A percentile compares a stretch with the other conserved stretches of the same genome.
These are phyloP conservation scores for Gossypium trilobum DNA, from an alignment of 441 rosid species.

Conservation along the genomic window DNA sequence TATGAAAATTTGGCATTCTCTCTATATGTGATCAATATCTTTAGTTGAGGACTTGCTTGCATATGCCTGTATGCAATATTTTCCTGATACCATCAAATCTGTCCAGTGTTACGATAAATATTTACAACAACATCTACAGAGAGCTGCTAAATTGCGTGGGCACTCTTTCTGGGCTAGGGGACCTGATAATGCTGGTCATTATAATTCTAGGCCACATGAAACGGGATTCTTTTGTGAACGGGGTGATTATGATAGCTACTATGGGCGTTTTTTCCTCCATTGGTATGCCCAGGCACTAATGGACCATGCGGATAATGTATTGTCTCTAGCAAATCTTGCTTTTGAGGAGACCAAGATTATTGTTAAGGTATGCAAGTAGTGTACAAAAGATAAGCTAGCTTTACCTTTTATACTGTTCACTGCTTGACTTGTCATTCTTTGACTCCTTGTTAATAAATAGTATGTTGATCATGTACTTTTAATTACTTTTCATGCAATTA, in stretches of 20 bases:
- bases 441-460: neutral
- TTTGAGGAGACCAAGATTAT: conserved; percentile 56
- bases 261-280: conserved; percentile 63
- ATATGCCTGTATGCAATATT: neutral
- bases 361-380: conserved; percentile 40
- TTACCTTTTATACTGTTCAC: conserved; percentile 5
- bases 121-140: conserved; percentile 45
- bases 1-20: neutral
- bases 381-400: neutral
- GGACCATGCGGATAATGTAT: conserved; percentile 51
- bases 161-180: conserved; percentile 61
- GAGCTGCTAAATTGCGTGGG: conserved; percentile 54
- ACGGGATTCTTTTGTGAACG: conserved; percentile 61
- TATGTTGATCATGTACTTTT: neutral
- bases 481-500: neutral
- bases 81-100: conserved; percentile 14
- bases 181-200: conserved; percentile 65
- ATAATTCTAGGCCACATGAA: conserved; percentile 60
- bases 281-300: conserved; percentile 58
- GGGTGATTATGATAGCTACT: conserved; percentile 73
- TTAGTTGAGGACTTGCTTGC: neutral
- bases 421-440: neutral
- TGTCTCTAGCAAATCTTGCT: conserved; percentile 59
- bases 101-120: conserved; percentile 65
- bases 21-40: neutral